phyloP scores from a whole-genome alignment of 352 stramenopile species.

The Pythium aristosporum region DNA sequence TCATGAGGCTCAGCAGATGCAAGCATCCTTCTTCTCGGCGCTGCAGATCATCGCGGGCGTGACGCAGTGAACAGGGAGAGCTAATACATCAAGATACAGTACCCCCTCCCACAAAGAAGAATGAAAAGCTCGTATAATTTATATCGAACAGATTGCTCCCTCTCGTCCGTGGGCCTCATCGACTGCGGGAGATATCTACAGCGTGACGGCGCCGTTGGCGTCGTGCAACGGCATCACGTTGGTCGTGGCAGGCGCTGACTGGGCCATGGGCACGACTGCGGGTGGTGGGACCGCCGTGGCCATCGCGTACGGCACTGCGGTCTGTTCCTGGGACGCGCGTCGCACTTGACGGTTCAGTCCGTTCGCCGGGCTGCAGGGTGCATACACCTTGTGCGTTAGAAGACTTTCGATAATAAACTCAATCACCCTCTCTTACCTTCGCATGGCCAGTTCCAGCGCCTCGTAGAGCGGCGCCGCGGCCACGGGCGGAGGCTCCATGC shows the following conservation, averaged over 20 bases:
- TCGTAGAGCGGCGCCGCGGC: constrained; percentile 86
- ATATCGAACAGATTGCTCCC: constrained; percentile 11
- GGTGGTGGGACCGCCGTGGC: constrained; percentile 3
- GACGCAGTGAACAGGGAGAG: constrained; percentile 23
- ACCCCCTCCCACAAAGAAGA: too few relatives aligned
- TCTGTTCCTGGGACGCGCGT: constrained; percentile 6
- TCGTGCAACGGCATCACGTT: not conserved
- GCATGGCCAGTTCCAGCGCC: constrained; percentile 62
- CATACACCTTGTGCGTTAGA: not conserved
- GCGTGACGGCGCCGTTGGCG: constrained; percentile 17
- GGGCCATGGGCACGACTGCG: constrained; percentile 7
- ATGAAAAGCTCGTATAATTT: constrained; percentile 26
- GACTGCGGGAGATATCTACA: not conserved
- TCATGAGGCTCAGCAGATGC: constrained; percentile 48
- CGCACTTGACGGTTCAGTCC: constrained; percentile 46
- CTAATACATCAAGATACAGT: not conserved
- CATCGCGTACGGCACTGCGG: not conserved
- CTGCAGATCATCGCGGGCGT: constrained; percentile 44
- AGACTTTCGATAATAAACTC: too few relatives aligned
- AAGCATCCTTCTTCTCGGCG: constrained; percentile 64
- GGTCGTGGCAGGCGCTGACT: not conserved
- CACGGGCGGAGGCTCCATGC: constrained; percentile 74
- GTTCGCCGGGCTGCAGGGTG: constrained; percentile 50
- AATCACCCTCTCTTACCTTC: constrained; percentile 39
- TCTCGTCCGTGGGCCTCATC: not conserved